Evolutionary conservation across 2,329 filamentous ascomycete species (phyloP), one percentile per base, ranked within the genome.

Genomic region (Cordyceps militaris): DNA sequence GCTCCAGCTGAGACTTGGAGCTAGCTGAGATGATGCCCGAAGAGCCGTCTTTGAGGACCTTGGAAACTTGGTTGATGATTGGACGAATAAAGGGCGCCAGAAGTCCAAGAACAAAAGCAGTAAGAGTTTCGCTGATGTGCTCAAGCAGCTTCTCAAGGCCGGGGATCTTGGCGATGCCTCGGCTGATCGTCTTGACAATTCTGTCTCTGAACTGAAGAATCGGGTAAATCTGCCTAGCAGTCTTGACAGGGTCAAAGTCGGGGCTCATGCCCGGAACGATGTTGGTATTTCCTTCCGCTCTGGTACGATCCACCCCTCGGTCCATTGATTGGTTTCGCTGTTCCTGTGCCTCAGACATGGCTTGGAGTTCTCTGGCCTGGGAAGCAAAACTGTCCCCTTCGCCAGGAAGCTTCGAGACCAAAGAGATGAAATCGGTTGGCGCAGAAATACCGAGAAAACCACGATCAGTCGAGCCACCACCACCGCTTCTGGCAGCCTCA

Each of bases 201-300:
- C 88, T 94, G 76, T 99, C 94, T 60, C 93, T 84, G 78, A 97
- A 99, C 60, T 89, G 82, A 0, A 99, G 81, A 60, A 99, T 96
- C 1, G 94, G 94, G 67, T 97, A 97, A 63, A 99, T 97, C 73
- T 95, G 85, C 40, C 80, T 77, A 14, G 87, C 81, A 0, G 86
- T 87, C 71, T 90, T 86, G 64, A 89, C 82, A 0, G 89, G 87
- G 66, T 97, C 92, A 60, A 95, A 89, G 66, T 81, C 78, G 14
- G 83, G 78, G 65, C 84, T 87, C 79, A 92, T 89, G 6, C 88
- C 90, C 21, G 87, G 88, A 10, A 91, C 83, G 14, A 83, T 73
- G 62, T 84, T 85, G 24, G 65, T 67, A 63, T 79, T 85, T 54
- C 72, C 76, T n/a, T 65, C 64, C 28, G 66, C 66, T 60, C 78